phyloP scores from a whole-genome alignment of 1,139 yeast species.

The Taphrina deformans region DNA sequence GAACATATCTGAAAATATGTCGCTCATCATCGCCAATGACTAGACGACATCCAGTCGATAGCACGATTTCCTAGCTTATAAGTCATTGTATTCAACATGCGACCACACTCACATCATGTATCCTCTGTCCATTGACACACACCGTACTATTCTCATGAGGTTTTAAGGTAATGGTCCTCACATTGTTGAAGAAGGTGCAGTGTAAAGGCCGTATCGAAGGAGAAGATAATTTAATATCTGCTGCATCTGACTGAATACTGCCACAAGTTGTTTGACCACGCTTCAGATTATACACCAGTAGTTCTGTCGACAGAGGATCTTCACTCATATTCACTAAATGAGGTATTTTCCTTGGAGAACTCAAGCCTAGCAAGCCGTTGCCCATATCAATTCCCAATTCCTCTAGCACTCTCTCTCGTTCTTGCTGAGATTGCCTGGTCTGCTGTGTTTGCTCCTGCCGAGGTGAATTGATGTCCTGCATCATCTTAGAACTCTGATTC shows the following conservation, averaged over 20 bases:
- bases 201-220: slow-evolving; percentile 40
- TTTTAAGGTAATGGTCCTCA: slow-evolving; percentile 38
- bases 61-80: background rate
- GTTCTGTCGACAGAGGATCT: slow-evolving; percentile 43
- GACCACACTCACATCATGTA: slow-evolving; percentile 23
- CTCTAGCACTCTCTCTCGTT: slow-evolving; percentile 42
- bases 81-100: no score
- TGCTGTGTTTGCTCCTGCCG: slow-evolving; percentile 43
- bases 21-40: slow-evolving; percentile 40
- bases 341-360: slow-evolving; percentile 43
- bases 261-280: slow-evolving; percentile 42
- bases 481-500: slow-evolving; percentile 41
- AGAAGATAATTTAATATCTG: slow-evolving; percentile 41
- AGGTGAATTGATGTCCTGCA: slow-evolving; percentile 42
- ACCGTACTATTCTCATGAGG: slow-evolving; percentile 39
- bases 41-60: slow-evolving; percentile 42
- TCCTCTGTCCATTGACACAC: slow-evolving; percentile 41
- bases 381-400: slow-evolving; percentile 42
- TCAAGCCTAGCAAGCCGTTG: slow-evolving; percentile 41
- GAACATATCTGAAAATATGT: slow-evolving; percentile 42
- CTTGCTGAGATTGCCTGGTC: slow-evolving; percentile 41
- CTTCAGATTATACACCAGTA: slow-evolving; percentile 43
- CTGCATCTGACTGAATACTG: slow-evolving; percentile 36
- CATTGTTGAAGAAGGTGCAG: slow-evolving; percentile 40
- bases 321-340: slow-evolving; percentile 44